Evolutionary conservation across 371 early-diverging fungal genomes (phyloP).

Genomic region (Capillidium heterosporum): DNA sequence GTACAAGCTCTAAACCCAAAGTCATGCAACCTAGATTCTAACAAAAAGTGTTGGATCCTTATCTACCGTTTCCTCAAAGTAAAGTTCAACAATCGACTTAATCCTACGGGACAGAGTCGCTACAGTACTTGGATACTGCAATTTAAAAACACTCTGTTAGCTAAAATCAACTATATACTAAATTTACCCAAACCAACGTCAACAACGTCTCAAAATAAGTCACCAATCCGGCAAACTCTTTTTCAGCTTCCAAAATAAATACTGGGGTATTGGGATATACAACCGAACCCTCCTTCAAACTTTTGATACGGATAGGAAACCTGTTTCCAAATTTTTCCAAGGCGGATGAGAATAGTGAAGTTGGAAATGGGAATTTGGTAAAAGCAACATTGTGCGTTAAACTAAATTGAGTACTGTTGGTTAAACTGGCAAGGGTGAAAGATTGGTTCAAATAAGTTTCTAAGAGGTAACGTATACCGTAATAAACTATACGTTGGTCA

Average conservation of each 20-base stretch:
- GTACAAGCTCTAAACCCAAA: slow-evolving; percentile 81
- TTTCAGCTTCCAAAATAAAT: slow-evolving; percentile 47
- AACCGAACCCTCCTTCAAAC: slow-evolving; percentile 54
- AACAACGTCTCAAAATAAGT: slow-evolving; percentile 64
- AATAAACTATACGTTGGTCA: slow-evolving; percentile 57
- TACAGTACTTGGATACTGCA: slow-evolving; percentile 59
- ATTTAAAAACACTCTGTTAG: not conserved
- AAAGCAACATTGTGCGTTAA: slow-evolving; percentile 42
- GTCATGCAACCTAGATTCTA: slow-evolving; percentile 44
- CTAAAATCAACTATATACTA: not conserved
- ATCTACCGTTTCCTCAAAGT: slow-evolving; percentile 47
- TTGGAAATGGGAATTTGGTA: slow-evolving; percentile 48
- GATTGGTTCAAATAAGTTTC: slow-evolving; percentile 36
- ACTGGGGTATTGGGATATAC: slow-evolving; percentile 58
- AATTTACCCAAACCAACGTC: slow-evolving; percentile 55
- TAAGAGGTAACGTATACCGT: slow-evolving; percentile 60
- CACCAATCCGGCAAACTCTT: slow-evolving; percentile 53
- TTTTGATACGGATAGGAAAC: slow-evolving; percentile 57
- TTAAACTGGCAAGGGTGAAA: slow-evolving; percentile 49
- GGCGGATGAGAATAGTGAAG: slow-evolving; percentile 45
- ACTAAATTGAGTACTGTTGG: slow-evolving; percentile 38
- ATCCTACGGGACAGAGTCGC: slow-evolving; percentile 56
- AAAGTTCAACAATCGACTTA: slow-evolving; percentile 26
- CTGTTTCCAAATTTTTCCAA: slow-evolving; percentile 52
- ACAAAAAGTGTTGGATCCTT: slow-evolving; percentile 18